phyloP scores from a whole-genome alignment of 768 basidiomycete species.

The Kwoniella sp. region DNA sequence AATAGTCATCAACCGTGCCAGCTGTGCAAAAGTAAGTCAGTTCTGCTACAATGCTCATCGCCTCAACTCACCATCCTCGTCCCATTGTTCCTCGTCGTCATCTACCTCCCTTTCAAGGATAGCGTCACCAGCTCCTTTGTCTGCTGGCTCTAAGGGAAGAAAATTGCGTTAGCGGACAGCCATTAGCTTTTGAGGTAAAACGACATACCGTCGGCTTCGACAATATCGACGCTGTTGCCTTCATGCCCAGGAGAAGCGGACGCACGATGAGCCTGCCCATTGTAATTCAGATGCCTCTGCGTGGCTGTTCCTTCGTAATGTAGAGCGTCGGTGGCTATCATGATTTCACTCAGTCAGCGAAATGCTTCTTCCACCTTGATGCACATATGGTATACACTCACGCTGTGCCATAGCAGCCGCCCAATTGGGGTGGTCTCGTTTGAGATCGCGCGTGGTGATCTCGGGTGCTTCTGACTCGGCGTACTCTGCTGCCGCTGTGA shows the following conservation, averaged over 20 bases:
- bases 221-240: not conserved
- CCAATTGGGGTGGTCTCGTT: conserved; percentile 10
- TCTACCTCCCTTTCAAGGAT: not conserved
- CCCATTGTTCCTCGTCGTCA: conserved; percentile 9
- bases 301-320: conserved; percentile 1
- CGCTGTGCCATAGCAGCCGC: conserved; percentile 5
- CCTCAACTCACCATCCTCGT: conserved; percentile 12
- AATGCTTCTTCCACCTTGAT: not conserved
- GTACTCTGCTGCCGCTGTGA: conserved; percentile 18
- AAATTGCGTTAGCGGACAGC: no score
- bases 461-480: conserved; percentile 10
- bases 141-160: not conserved
- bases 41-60: not conserved
- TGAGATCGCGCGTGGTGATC: conserved; percentile 3
- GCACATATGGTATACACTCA: not conserved
- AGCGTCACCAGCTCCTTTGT: not conserved
- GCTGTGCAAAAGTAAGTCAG: not conserved
- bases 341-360: not conserved
- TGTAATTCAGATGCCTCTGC: not conserved
- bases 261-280: not conserved
- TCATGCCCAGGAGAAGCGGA: not conserved
- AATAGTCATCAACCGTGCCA: conserved; percentile 4
- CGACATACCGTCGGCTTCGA: conserved; percentile 5
- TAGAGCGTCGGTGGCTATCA: conserved; percentile 1
- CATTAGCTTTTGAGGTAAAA: not conserved